A percentile compares a stretch with the other conserved stretches of the same genome.
Conservation (phyloP, 306 rosid genomes). For the Psophocarpus tetragonolobus region DNA sequence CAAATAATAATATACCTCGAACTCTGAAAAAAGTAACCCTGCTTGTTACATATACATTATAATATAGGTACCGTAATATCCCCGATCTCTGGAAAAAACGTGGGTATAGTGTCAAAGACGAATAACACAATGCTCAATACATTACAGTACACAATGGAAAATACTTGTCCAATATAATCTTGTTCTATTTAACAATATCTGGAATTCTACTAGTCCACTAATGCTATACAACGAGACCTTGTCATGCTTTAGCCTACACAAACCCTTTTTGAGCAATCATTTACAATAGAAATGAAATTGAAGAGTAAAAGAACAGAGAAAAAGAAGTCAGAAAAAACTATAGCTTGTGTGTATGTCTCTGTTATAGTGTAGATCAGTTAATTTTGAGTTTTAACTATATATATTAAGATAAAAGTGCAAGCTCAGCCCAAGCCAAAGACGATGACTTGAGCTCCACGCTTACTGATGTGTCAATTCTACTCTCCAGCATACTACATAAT, state of each 20-base stretch:
- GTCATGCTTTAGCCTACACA: slow-evolving; percentile 41
- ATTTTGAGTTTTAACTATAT: slow-evolving; percentile 44
- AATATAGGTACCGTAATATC: neutral
- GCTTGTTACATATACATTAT: neutral
- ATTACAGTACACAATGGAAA: slow-evolving; percentile 23
- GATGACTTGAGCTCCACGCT: slow-evolving; percentile 77
- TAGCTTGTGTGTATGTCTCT: slow-evolving; percentile 46
- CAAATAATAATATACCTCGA: neutral
- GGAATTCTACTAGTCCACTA: slow-evolving; percentile 35
- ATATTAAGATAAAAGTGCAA: slow-evolving; percentile 72
- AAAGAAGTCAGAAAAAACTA: slow-evolving; percentile 30
- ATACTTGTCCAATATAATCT: slow-evolving; percentile 28
- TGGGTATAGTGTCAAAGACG: neutral
- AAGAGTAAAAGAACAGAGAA: neutral
- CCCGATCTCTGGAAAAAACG: neutral
- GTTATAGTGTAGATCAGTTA: slow-evolving; percentile 68
- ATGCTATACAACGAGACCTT: slow-evolving; percentile 58
- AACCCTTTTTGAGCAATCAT: slow-evolving; percentile 52
- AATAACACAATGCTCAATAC: slow-evolving; percentile 14
- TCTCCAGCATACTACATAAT: slow-evolving; percentile 70
- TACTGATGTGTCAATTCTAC: slow-evolving; percentile 79
- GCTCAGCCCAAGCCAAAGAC: slow-evolving; percentile 98
- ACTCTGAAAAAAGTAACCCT: neutral
- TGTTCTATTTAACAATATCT: slow-evolving; percentile 32
- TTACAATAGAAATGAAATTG: slow-evolving; percentile 54